Evolutionary conservation across 352 stramenopile species (phyloP).

Genomic region (Pythium insidiosum): DNA sequence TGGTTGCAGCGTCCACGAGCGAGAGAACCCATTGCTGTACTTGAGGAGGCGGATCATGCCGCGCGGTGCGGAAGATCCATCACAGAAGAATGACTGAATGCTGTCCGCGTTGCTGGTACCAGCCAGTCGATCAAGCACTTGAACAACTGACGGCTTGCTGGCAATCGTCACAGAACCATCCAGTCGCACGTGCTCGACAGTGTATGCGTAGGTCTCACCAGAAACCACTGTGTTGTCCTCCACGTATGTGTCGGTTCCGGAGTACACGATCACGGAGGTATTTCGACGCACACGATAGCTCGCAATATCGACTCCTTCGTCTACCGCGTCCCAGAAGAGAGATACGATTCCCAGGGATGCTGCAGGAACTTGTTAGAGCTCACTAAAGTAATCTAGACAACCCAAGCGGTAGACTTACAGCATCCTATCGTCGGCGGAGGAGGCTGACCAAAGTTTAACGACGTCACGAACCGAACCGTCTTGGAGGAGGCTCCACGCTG

Average conservation of each 20-base stretch:
- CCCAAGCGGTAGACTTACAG: too few species aligned
- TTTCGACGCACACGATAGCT: constrained; percentile 36
- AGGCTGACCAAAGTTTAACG: constrained; percentile 23
- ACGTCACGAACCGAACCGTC: constrained; percentile 31
- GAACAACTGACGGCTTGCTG: constrained; percentile 27
- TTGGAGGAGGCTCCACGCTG: constrained; percentile 24
- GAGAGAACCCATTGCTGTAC: constrained; percentile 25
- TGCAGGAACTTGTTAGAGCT: constrained; percentile 2
- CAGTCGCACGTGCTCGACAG: constrained; percentile 13
- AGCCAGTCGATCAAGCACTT: constrained; percentile 1
- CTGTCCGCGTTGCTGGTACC: background rate
- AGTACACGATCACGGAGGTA: constrained; percentile 12
- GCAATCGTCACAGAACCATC: constrained; percentile 13
- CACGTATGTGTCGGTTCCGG: constrained; percentile 17
- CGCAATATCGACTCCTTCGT: constrained; percentile 10
- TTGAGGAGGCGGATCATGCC: constrained; percentile 15
- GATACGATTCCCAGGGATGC: constrained; percentile 22
- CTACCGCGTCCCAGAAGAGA: constrained; percentile 27
- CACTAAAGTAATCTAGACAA: too few species aligned
- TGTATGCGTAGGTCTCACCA: constrained; percentile 33
- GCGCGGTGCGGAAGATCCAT: constrained; percentile 4
- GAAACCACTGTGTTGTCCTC: constrained; percentile 23
- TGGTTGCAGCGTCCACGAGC: constrained; percentile 33
- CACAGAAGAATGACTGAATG: constrained; percentile 6
- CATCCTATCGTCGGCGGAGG: constrained; percentile 34